These are phyloP conservation scores for Suillus sp. DNA, from an alignment of 768 basidiomycete genomes.

Conservation along the genomic window DNA sequence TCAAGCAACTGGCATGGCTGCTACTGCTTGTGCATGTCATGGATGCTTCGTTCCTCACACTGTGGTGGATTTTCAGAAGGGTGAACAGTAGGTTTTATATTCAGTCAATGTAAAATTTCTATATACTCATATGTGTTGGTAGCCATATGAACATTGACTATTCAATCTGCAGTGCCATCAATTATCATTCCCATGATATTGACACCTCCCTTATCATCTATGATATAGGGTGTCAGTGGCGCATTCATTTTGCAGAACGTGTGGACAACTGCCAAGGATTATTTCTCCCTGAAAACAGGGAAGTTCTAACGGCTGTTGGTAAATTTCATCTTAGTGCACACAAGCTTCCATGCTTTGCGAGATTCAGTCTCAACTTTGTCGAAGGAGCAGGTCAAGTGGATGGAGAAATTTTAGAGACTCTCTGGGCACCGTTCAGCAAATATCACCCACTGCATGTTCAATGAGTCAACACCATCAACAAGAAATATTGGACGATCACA, in stretches of 20 bases:
- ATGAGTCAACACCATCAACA: conserved; percentile 27
- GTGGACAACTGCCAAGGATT: not conserved
- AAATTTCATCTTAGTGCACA: conserved; percentile 28
- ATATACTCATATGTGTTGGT: not conserved
- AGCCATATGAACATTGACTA: conserved; percentile 28
- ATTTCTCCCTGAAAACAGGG: conserved; percentile 10
- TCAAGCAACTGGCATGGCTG: conserved; percentile 30
- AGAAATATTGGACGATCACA: conserved; percentile 35
- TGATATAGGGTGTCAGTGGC: conserved; percentile 34
- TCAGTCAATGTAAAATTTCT: not conserved
- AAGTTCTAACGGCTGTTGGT: conserved; percentile 5
- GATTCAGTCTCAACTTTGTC: conserved; percentile 32
- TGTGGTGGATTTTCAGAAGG: too few species aligned
- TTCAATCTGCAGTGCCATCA: conserved; percentile 24
- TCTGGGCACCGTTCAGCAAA: conserved; percentile 35
- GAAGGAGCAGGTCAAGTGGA: conserved; percentile 31
- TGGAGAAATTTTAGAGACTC: conserved; percentile 37
- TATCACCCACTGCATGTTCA: conserved; percentile 22
- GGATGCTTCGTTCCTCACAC: too few species aligned
- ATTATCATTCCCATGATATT: conserved; percentile 12
- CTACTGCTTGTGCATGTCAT: conserved; percentile 31
- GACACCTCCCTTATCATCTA: conserved; percentile 24
- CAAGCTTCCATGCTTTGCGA: conserved; percentile 23
- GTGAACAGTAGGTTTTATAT: conserved; percentile 22
- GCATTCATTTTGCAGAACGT: conserved; percentile 18